phyloP scores from a whole-genome alignment of 176 grass and related monocot genomes.

The Musa schizocarpa region DNA sequence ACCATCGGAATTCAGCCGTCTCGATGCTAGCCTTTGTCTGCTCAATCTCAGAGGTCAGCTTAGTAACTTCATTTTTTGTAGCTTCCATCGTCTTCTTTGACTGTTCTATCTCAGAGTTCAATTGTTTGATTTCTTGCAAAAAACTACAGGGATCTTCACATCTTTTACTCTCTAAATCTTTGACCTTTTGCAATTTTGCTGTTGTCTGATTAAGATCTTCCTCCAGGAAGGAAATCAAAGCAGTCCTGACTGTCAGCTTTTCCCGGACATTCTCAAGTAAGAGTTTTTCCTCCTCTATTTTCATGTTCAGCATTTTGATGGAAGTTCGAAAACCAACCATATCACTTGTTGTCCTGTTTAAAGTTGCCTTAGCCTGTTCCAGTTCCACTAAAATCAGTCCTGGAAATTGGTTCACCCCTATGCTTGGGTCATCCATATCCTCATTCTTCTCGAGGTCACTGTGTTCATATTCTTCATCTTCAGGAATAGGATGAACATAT shows the following conservation, averaged over 20 bases:
- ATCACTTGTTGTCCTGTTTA: conserved; percentile 44
- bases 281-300: conserved; percentile 47
- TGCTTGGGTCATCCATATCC: not conserved
- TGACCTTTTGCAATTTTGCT: conserved; percentile 34
- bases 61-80: conserved; percentile 44
- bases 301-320: conserved; percentile 38
- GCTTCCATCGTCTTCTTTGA: conserved; percentile 54
- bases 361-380: conserved; percentile 40
- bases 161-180: conserved; percentile 38
- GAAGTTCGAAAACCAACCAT: conserved; percentile 41
- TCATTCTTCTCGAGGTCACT: conserved; percentile 13
- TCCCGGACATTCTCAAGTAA: conserved; percentile 44
- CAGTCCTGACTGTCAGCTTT: conserved; percentile 39
- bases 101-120: conserved; percentile 52
- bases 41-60: conserved; percentile 59
- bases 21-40: conserved; percentile 60
- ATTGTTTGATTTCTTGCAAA: conserved; percentile 56
- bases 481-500: conserved; percentile 5
- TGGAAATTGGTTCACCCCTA: conserved; percentile 4
- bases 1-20: conserved; percentile 50
- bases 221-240: conserved; percentile 49
- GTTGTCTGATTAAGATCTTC: conserved; percentile 46
- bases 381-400: conserved; percentile 34
- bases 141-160: conserved; percentile 33
- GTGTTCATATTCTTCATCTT: conserved; percentile 29